phyloP scores from a whole-genome alignment of 495 filamentous ascomycete species.

The Extremus antarcticus region DNA sequence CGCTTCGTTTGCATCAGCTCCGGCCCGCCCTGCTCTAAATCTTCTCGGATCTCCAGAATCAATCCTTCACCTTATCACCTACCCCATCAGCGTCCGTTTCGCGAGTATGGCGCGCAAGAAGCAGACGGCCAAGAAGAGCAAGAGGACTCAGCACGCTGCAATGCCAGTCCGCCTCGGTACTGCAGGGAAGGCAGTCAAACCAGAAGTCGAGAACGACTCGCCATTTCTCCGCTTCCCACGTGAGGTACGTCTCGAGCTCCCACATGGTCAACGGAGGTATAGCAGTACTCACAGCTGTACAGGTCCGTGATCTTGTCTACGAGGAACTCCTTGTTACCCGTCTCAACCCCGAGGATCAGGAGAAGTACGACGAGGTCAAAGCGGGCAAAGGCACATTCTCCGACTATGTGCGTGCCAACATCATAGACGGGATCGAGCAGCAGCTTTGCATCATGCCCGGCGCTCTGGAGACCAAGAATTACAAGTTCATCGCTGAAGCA shows the following conservation, averaged over 20 bases:
- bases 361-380: conserved; percentile 2
- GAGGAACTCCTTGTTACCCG: conserved; percentile 1
- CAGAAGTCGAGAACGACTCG: background rate
- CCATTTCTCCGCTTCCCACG: conserved; percentile 2
- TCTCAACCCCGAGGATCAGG: background rate
- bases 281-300: background rate
- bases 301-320: conserved; percentile 5
- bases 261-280: too few species aligned
- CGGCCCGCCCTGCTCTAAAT: too few species aligned
- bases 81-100: too few species aligned
- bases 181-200: too few species aligned
- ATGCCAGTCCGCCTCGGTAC: too few species aligned
- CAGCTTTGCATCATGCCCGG: background rate
- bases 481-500: conserved; percentile 2
- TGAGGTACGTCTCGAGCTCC: background rate
- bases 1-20: too few species aligned
- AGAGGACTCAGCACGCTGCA: too few species aligned
- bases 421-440: background rate
- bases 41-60: too few species aligned
- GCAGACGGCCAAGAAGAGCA: too few species aligned
- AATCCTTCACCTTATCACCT: too few species aligned
- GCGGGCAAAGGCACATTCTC: background rate
- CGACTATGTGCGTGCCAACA: conserved; percentile 1
- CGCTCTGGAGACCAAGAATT: background rate
- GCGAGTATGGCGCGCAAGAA: too few species aligned